These are phyloP conservation scores for Lipomyces orientalis DNA, from an alignment of 805 yeast genomes.

Conservation along the genomic window DNA sequence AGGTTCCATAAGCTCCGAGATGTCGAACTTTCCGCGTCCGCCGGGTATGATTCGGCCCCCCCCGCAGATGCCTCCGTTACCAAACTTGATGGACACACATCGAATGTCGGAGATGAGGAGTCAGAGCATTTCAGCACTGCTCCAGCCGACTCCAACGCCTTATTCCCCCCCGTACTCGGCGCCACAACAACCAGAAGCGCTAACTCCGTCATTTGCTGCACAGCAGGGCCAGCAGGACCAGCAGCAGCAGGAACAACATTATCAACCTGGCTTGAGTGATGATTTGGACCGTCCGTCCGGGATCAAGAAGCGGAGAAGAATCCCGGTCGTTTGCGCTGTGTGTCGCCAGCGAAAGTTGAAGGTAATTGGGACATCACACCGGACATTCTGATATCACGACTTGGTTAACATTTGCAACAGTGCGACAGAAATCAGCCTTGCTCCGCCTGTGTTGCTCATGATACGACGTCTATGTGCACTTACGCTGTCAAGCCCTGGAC, in stretches of 20 bases:
- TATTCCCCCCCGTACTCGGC: constrained; percentile 19
- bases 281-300: neutral
- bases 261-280: neutral
- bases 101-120: neutral
- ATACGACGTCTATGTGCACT: constrained; percentile 17
- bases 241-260: neutral
- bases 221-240: neutral
- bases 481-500: constrained; percentile 28
- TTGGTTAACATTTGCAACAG: constrained; percentile 5
- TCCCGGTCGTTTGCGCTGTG: constrained; percentile 37
- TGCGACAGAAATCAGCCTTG: constrained; percentile 30
- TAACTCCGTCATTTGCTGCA: neutral
- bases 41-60: neutral
- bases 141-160: neutral
- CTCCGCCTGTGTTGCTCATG: constrained; percentile 29
- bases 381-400: neutral
- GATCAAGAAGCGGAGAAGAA: constrained; percentile 25
- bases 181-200: neutral
- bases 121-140: neutral
- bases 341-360: constrained; percentile 38
- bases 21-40: neutral
- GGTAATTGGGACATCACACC: constrained; percentile 11
- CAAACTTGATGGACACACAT: neutral
- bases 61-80: neutral
- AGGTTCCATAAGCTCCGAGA: neutral